Evolutionary conservation across 495 filamentous ascomycete genomes (phyloP), one percentile per base, ranked within the genome.

Genomic region (Penicillium malachiteum): DNA sequence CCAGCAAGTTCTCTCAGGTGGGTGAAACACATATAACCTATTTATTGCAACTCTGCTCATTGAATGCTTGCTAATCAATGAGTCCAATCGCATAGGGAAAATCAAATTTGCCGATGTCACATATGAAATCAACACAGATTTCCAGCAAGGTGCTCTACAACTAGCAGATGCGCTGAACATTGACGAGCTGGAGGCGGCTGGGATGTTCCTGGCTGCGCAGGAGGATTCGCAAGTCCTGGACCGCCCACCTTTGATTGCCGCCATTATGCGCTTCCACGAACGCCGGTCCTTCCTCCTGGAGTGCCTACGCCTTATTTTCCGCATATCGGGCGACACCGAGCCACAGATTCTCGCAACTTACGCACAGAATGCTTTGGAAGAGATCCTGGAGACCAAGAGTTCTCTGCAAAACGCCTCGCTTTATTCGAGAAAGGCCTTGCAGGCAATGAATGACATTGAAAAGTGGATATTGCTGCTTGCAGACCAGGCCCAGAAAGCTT

Each of bases 81-180:
- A 52, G 4, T 31, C 42, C 50, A 48, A 58, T 42, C 4, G 3
- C 55, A 30, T 57, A 92, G 90, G 89, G 18, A 87, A 87, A 62
- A 76, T 97, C 52, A 81, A 73, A 14, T 65, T 94, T 54, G 79
- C 81, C 59, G 86, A 86, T 54, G 79, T 80, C 8, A 84, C 92
- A 61, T 97, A 91, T 67, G 62, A 80, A n/a, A 74, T 97, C 67
- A 97, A 96, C 66, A 77, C 86, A 39, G 85, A 93, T 61, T 97
- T 97, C 69, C 81, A 91, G 68, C 85, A 95, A 69, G 81, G 84
- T 51, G 79, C 86, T 34, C 76, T 92, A 14, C 80, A 89, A 65
- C 71, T 97, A 37, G 90, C 92, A 48, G 93, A 97, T 72, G 86
- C 86, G 21, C 78, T 97, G 50, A 83, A 96, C 59, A 78, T 99